These are phyloP conservation scores for Penicillium ucsense DNA, from an alignment of 495 filamentous ascomycete genomes.

Conservation along the genomic window DNA sequence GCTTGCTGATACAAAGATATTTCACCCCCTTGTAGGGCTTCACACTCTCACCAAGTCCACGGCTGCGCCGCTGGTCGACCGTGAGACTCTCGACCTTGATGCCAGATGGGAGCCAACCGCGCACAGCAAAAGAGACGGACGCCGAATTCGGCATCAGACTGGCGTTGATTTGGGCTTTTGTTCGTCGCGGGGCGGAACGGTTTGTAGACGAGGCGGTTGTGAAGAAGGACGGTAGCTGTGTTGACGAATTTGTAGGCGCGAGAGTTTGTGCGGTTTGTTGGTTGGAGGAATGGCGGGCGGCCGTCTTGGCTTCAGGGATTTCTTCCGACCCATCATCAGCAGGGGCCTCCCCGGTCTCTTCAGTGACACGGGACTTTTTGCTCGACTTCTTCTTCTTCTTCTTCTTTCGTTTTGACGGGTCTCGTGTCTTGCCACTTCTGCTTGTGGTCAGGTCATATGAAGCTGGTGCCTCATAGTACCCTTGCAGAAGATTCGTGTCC, in stretches of 20 bases:
- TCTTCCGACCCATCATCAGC: constrained; percentile 3
- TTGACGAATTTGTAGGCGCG: constrained; percentile 5
- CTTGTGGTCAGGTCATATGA: constrained; percentile 23
- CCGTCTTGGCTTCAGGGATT: constrained; percentile 7
- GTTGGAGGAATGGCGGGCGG: constrained; percentile 19
- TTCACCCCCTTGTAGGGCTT: constrained; percentile 98
- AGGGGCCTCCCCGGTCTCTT: constrained; percentile 20
- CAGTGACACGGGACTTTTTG: constrained; percentile 29
- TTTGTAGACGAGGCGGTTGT: constrained; percentile 21
- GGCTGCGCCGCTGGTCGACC: constrained; percentile 76
- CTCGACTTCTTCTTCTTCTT: constrained; percentile 32
- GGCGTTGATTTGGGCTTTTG: constrained; percentile 58
- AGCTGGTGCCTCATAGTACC: constrained; percentile 46
- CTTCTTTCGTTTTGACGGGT: constrained; percentile 29
- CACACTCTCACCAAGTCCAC: constrained; percentile 75
- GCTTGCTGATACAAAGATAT: constrained; percentile 82
- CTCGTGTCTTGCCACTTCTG: constrained; percentile 14
- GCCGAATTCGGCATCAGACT: constrained; percentile 87
- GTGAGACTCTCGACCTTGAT: constrained; percentile 84
- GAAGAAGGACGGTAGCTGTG: constrained; percentile 18
- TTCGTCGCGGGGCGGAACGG: constrained; percentile 24
- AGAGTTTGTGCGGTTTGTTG: constrained; percentile 17
- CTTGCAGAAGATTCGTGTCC: constrained; percentile 35
- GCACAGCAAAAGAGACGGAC: constrained; percentile 78
- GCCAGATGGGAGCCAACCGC: constrained; percentile 91